Evolutionary conservation across 768 basidiomycete genomes (phyloP).

Genomic region (Pleurotus eryngii): DNA sequence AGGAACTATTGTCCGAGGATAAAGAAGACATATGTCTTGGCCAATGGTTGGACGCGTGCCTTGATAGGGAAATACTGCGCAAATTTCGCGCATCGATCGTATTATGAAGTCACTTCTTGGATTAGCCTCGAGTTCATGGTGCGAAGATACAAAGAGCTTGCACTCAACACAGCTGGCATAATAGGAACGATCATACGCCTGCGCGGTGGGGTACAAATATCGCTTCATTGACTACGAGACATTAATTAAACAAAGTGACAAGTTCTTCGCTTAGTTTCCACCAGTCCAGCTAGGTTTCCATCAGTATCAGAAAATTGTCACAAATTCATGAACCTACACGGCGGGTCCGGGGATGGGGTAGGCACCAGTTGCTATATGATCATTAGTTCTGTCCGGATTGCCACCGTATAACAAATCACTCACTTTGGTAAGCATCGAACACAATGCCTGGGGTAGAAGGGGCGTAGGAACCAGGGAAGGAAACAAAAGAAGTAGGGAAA

Average conservation of each 20-base stretch:
- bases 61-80: no score
- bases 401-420: neutral
- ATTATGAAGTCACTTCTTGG: no score
- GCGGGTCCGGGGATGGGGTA: slow-evolving; percentile 7
- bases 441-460: slow-evolving; percentile 5
- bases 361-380: neutral
- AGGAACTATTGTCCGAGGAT: slow-evolving; percentile 6
- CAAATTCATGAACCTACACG: neutral
- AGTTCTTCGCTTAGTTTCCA: no score
- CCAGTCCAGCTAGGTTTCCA: neutral
- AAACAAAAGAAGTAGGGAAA: slow-evolving; percentile 40
- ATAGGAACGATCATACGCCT: no score
- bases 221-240: no score
- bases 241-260: no score
- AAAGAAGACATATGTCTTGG: neutral
- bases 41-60: no score
- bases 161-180: no score
- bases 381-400: neutral
- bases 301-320: neutral
- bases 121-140: no score
- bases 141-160: no score
- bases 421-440: slow-evolving; percentile 4
- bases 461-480: slow-evolving; percentile 46
- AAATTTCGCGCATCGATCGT: no score
- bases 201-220: no score